Conservation (phyloP, 257 asterid genomes). For the Solanum chilense region DNA sequence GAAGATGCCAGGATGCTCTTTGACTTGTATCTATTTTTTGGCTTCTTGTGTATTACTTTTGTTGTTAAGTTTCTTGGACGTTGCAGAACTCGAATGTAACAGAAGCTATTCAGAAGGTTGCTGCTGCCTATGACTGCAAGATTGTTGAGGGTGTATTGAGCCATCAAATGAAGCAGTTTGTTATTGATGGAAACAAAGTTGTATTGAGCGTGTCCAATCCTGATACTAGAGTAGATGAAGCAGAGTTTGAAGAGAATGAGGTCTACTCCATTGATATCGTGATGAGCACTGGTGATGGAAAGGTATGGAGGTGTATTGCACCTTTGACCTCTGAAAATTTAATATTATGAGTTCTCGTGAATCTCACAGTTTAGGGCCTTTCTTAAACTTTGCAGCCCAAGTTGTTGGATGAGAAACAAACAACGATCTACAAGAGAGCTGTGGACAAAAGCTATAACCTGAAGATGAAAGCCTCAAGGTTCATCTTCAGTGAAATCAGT, state of each 20-base stretch:
- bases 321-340: not conserved
- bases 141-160: conserved; percentile 90
- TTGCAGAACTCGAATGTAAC: conserved; percentile 11
- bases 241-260: conserved; percentile 82
- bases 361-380: not conserved
- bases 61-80: not conserved
- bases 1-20: not conserved
- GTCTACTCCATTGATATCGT: conserved; percentile 80
- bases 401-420: conserved; percentile 86
- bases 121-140: conserved; percentile 92
- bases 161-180: conserved; percentile 93
- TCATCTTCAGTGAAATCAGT: conserved; percentile 86
- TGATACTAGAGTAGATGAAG: conserved; percentile 87
- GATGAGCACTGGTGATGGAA: conserved; percentile 93
- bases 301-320: conserved; percentile 25
- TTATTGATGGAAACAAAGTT: conserved; percentile 90
- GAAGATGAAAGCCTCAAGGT: conserved; percentile 92
- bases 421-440: conserved; percentile 87
- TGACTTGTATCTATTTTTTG: not conserved
- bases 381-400: conserved; percentile 31
- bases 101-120: conserved; percentile 42
- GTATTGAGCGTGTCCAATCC: conserved; percentile 56
- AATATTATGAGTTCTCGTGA: not conserved
- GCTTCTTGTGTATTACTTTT: not conserved
- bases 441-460: conserved; percentile 79